These are phyloP conservation scores for Casuarina cunninghamiana DNA, from an alignment of 306 rosid genomes.

Conservation along the genomic window DNA sequence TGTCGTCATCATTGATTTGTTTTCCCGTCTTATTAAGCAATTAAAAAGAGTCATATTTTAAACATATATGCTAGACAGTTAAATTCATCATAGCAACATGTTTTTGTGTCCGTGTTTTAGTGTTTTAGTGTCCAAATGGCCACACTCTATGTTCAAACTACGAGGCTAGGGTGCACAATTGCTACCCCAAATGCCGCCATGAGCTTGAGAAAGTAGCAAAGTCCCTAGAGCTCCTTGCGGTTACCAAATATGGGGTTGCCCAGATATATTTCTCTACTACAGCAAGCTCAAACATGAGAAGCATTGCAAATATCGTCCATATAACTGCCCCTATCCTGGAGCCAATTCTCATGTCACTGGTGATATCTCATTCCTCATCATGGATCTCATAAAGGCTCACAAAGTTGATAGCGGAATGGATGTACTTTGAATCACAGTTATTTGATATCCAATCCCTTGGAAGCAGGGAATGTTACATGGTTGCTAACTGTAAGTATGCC, in stretches of 20 bases:
- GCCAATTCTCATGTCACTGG: conserved; percentile 51
- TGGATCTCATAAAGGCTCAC: conserved; percentile 52
- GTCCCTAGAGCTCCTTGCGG: conserved; percentile 54
- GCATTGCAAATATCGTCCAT: conserved; percentile 46
- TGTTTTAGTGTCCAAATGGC: conserved; percentile 52
- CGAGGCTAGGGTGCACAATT: conserved; percentile 49
- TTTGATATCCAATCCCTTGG: conserved; percentile 54
- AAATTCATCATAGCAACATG: neutral
- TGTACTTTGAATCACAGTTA: conserved; percentile 56
- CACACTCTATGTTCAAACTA: conserved; percentile 61
- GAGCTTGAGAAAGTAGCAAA: conserved; percentile 59
- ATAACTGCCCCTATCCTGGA: conserved; percentile 55
- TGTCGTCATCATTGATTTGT: neutral
- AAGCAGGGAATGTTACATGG: conserved; percentile 61
- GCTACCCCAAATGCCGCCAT: conserved; percentile 55
- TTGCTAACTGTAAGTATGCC: conserved; percentile 45
- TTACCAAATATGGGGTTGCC: conserved; percentile 46
- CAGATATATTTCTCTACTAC: conserved; percentile 48
- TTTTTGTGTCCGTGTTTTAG: neutral
- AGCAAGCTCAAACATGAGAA: conserved; percentile 61
- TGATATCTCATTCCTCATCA: conserved; percentile 47
- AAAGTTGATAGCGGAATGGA: conserved; percentile 61
- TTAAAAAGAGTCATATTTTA: neutral
- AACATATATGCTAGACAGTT: neutral
- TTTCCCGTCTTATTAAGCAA: neutral